These are phyloP conservation scores for Golovinomyces cichoracearum DNA, from an alignment of 2,329 filamentous ascomycete species.

Conservation along the genomic window DNA sequence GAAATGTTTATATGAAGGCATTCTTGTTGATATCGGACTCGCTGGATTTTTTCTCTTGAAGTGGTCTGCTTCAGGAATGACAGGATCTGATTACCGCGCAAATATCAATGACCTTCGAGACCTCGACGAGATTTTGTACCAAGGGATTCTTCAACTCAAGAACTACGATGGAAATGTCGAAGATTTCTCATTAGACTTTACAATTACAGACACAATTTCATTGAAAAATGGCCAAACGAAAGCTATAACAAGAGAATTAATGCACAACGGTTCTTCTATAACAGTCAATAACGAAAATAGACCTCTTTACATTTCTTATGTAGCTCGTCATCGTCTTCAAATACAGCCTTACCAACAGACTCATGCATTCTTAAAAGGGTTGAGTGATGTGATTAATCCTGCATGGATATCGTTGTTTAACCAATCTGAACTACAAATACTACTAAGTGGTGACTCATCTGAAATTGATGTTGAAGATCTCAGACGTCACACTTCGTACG, in stretches of 20 bases:
- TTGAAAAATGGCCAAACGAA: constrained; percentile 22
- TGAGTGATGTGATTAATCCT: constrained; percentile 69
- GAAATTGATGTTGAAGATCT: constrained; percentile 75
- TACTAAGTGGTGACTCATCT: constrained; percentile 67
- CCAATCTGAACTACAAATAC: constrained; percentile 73
- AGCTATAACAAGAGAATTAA: constrained; percentile 48
- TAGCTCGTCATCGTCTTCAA: constrained; percentile 66
- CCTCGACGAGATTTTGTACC: constrained; percentile 72
- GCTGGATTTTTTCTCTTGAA: constrained; percentile 90
- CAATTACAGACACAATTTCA: constrained; percentile 46
- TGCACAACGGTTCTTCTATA: constrained; percentile 48
- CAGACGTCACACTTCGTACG: constrained; percentile 59
- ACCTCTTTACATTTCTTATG: constrained; percentile 77
- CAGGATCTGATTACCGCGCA: constrained; percentile 55
- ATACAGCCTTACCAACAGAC: constrained; percentile 61
- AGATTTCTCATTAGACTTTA: constrained; percentile 68
- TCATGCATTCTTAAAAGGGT: constrained; percentile 60
- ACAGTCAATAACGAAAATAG: constrained; percentile 78
- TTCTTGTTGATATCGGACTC: constrained; percentile 77
- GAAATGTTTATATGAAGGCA: constrained; percentile 93
- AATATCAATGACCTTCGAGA: constrained; percentile 85
- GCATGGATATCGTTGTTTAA: constrained; percentile 98
- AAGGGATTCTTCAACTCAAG: constrained; percentile 59
- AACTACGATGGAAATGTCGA: constrained; percentile 61
- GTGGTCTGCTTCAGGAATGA: constrained; percentile 52